These are phyloP conservation scores for Tricholoma sp. DNA, from an alignment of 768 basidiomycete species.

Conservation along the genomic window DNA sequence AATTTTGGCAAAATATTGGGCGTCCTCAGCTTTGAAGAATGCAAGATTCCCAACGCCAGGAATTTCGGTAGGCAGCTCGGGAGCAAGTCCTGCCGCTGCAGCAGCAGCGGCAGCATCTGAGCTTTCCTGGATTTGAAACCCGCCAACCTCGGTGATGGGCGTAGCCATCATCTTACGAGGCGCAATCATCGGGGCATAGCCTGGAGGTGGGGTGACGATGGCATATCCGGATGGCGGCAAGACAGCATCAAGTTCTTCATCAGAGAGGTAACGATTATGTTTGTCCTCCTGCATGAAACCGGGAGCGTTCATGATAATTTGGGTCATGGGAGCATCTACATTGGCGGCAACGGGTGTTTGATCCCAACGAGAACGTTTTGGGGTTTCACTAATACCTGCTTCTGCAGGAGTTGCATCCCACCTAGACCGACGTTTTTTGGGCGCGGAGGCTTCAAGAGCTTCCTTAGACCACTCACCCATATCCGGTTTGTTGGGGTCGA, in stretches of 20 bases:
- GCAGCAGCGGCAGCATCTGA: slow-evolving; percentile 85
- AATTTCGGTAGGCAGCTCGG: slow-evolving; percentile 94
- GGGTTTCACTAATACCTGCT: slow-evolving; percentile 52
- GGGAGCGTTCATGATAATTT: slow-evolving; percentile 86
- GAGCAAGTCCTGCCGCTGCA: slow-evolving; percentile 87
- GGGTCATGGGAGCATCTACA: slow-evolving; percentile 61
- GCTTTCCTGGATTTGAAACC: slow-evolving; percentile 96
- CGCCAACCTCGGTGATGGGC: slow-evolving; percentile 56
- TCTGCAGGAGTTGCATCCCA: slow-evolving; percentile 95
- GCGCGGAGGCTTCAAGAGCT: slow-evolving; percentile 63
- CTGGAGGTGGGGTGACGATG: slow-evolving; percentile 90
- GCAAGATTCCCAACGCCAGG: slow-evolving; percentile 95
- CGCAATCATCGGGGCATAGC: slow-evolving; percentile 77
- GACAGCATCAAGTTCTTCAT: slow-evolving; percentile 91
- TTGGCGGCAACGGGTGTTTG: slow-evolving; percentile 71
- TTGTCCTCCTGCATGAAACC: slow-evolving; percentile 90
- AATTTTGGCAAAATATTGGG: slow-evolving; percentile 96
- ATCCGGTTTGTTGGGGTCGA: slow-evolving; percentile 54
- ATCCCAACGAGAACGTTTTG: slow-evolving; percentile 95
- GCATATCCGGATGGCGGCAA: slow-evolving; percentile 84
- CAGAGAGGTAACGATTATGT: slow-evolving; percentile 91
- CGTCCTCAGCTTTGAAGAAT: slow-evolving; percentile 98
- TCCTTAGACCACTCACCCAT: slow-evolving; percentile 74
- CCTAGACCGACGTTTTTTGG: slow-evolving; percentile 89
- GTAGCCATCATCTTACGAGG: slow-evolving; percentile 60